phyloP scores from a whole-genome alignment of 2,329 filamentous ascomycete species.

The Aspergillus glaucus region DNA sequence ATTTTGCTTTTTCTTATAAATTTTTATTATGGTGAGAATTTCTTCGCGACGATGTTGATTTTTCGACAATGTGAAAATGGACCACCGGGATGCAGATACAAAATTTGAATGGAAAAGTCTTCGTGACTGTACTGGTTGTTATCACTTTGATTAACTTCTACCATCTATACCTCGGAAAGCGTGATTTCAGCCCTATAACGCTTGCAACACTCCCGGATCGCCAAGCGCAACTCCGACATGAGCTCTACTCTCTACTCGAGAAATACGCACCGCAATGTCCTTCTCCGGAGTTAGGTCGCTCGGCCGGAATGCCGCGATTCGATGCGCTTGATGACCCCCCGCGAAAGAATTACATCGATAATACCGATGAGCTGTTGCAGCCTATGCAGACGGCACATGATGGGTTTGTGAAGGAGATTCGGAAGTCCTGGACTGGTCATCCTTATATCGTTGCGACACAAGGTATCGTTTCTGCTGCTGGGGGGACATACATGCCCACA shows the following conservation, averaged over 20 bases:
- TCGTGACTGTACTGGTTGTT: background rate
- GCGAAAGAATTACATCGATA: conserved; percentile 20
- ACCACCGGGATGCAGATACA: background rate
- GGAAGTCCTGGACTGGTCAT: conserved; percentile 8
- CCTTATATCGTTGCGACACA: conserved; percentile 25
- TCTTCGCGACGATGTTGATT: background rate
- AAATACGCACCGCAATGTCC: conserved; percentile 13
- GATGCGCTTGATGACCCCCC: conserved; percentile 10
- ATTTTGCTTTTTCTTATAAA: background rate
- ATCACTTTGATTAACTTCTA: conserved; percentile 4
- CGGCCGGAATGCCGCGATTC: conserved; percentile 9
- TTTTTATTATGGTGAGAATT: background rate
- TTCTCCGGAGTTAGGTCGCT: conserved; percentile 3
- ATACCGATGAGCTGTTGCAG: conserved; percentile 20
- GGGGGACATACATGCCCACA: conserved; percentile 39
- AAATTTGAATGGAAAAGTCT: background rate
- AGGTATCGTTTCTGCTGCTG: conserved; percentile 45
- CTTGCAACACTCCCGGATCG: background rate
- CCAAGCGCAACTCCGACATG: conserved; percentile 13
- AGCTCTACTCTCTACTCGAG: conserved; percentile 12
- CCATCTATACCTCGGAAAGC: conserved; percentile 4
- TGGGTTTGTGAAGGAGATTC: conserved; percentile 29
- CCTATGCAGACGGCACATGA: conserved; percentile 27
- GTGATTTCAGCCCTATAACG: background rate
- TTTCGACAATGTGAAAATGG: background rate